Base-by-base conservation (phyloP, 371 early-diverging fungal genomes). In the Zopfochytrium polystomum region DNA sequence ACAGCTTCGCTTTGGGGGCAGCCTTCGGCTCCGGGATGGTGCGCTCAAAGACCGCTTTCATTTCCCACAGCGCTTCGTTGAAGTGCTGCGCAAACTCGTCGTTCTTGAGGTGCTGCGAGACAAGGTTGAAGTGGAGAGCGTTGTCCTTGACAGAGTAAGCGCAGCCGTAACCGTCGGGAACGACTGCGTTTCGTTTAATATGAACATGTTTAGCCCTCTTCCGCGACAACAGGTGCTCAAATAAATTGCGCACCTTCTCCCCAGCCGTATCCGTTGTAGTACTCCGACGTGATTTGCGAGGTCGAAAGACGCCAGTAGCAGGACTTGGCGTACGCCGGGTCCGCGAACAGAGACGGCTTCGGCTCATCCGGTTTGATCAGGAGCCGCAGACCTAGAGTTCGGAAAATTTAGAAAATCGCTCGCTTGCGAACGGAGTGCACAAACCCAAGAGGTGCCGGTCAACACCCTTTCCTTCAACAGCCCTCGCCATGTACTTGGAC, bases 221-320 rank as follows among this genome's bases (percentile, higher is more conserved):
- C 93, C 93, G 64, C 90, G 92, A 49, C 86, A 48, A 13, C 9
- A 52, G n/a, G 27, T 9, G 25, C 48, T 47, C 3, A 27, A 50
- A 52, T n/a, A 11, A 43, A 52, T 4, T 44, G 13, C 22, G 27
- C 45, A 56, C 56, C 65, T 71, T 91, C 91, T 55, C 95, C 94
- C 93, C 95, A 97, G 11, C 98, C 98, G 67, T 93, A 97, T 47
- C 90, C 90, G 56, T 87, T 84, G 79, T 91, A 95, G 76, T 90
- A 76, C 68, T 95, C 94, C 59, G 89, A 86, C 3, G 90, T 79
- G 55, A 97, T 79, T 75, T 96, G 95, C 29, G 93, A 93, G 0
- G 96, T 95, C 22, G 93, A 92, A 33, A 97, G 70, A 72, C 82
- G 86, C 98, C 98, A 97, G 75, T 91, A 92, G 54, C 79, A 80